Evolutionary conservation across 2,329 filamentous ascomycete species (phyloP), one percentile per base, ranked within the genome.

Genomic region (Leptographium procerum): DNA sequence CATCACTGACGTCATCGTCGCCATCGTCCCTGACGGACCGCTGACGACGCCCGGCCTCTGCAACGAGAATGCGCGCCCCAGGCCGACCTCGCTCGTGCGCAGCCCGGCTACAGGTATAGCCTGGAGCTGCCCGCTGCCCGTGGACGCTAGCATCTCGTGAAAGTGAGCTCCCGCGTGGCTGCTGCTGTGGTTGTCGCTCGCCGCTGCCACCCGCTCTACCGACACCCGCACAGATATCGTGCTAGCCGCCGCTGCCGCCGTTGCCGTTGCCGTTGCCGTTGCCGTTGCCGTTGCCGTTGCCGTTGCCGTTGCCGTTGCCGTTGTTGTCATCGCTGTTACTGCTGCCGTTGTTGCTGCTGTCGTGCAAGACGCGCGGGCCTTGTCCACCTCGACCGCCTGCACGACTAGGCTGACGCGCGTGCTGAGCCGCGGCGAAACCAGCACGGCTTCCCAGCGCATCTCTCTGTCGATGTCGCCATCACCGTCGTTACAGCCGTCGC

Each of bases 91-190:
- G 14, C n/a, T 47, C 10, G 59, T 62, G 10, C 63, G 61, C 57
- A 64, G 52, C 0, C 63, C 83, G 0, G 61, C 59, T 59, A 78
- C 76, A 7, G 78, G 77, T 24, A 79, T 79, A 70, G 95, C 88
- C 52, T 82, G 82, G 66, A 90, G 94, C 61, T 86, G 83, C 7
- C 88, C 88, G n/a, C 82, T 77, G n/a, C 82, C 77, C 1, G 86
- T 90, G 1, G 80, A 76, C 1, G 83, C 83, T 31, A 95, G 68
- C 13, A 84, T 75, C 3, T 76, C 73, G 61, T 85, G 83, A 64
- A 88, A 10, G 24, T 26, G 26, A 13, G 7, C 6, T 14, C 47
- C 22, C 28, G 28, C 28, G 48, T 36, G 48, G 13, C 24, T 36
- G 26, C 22, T n/a, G 5, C 31, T 45, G 19, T 51, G 36, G 26